Evolutionary conservation across 1,284 basidiomycete genomes (phyloP), one percentile per base, ranked within the genome.

Genomic region (Trichosporon inkin): DNA sequence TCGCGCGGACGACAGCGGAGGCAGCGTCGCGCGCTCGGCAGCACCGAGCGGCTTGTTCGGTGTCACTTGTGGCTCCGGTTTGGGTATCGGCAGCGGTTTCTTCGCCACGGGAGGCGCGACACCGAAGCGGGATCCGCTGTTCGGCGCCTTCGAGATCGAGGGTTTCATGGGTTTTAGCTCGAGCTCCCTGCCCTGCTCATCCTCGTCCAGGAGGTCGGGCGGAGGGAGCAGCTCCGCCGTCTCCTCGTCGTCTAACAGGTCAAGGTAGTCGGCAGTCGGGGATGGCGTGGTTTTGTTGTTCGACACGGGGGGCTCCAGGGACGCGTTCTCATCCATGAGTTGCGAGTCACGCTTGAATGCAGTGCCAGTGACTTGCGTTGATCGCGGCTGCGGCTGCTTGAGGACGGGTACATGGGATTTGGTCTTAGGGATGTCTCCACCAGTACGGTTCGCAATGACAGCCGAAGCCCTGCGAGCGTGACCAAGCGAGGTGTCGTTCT

Each of bases 311-410:
- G 47, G 61, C 40, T 56, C 39, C 44, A 58, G 56, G 8, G 36
- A n/a, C 32, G 20, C 53, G 16, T 51, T 32, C 24, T 36, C 22
- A 32, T 19, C 16, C 19, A 17, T 38, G 36, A 24, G 13, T 51
- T 41, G 19, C 3, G 53, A 24, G 19, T 54, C 40, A 13, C 6
- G 5, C 63, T 73, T 77, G 66, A 79, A 79, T 11, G 76, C 76
- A 2, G 77, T 77, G 3, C 77, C 77, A 0, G 77, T 78, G 24
- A 78, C 77, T 6, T 79, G 73, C n/a, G 74, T 79, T 17, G 75
- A 77, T 19, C 76, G 67, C 19, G 76, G 70, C 59, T 59, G 63
- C 22, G 41, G 62, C 32, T 28, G 38, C 20, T 56, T 32, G 28
- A 32, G 53, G 17, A 55, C 10, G 2, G 19, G 38, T 20, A 24